Evolutionary conservation across 2,329 filamentous ascomycete genomes (phyloP), one percentile per base, ranked within the genome.

Genomic region (Venturia carpophila): DNA sequence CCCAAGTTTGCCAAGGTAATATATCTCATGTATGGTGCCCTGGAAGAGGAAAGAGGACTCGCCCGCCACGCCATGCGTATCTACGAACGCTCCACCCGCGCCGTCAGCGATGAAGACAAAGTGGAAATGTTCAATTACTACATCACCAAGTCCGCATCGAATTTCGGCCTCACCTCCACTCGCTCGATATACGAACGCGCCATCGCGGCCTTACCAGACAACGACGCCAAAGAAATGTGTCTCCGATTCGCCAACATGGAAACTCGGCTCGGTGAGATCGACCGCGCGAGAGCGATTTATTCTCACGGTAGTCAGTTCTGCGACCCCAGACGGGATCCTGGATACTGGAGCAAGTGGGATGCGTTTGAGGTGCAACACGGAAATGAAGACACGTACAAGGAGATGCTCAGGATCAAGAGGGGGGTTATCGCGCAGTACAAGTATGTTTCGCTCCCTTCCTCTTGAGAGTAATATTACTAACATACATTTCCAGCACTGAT

Each of bases 101-200:
- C 93, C 15, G 95, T 99, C 3, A 88, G 91, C 17, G 94, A 99
- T 72, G 93, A 97, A 72, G 93, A 99, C 75, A 84, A 92, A 63
- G 88, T 92, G 67, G 92, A 96, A 71, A 97, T 99, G 92, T 99
- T 97, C 80, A 94, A 96, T 76, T 96, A 97, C 74, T 99, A 99
- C 80, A 97, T 99, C 73, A 97, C 93, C 66, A 97, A 99, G 75
- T 97, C 92, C 0, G 94, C 94, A 1, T 96, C 92, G 24, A 99
- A 99, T 77, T 99, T 99, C 72, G 94, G 95, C 41, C 84, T 99
- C 63, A 92, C 94, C 0, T 97, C 94, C 0, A 97, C 94, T 3
- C 82, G 94, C 63, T 88, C 91, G 0, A 99, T 99, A 71, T 99
- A 99, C 80, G 94, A 99, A 78, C 87, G 92, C 65, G 93, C 94